A percentile compares a stretch with the other conserved stretches of the same genome.
Evolutionary conservation across 495 filamentous ascomycete genomes (phyloP).

Genomic region (Bryoglossum gracile): DNA sequence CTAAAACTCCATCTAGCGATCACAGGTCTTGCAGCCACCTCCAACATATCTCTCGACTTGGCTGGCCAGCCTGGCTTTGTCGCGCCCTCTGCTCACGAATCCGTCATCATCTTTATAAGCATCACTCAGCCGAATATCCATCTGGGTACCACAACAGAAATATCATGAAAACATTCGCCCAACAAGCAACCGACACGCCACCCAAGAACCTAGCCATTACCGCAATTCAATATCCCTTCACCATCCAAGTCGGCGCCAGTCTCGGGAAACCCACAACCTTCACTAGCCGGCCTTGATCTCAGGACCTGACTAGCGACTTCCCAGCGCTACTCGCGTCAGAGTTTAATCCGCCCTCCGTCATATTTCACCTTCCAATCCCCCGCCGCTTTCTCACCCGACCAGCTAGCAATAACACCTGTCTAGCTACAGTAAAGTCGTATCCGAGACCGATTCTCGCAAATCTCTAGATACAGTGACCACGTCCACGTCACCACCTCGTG

Average conservation of each 20-base stretch:
- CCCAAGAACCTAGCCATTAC: constrained; percentile 26
- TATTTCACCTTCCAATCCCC: too few species aligned
- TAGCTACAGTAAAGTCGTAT: too few species aligned
- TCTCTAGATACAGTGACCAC: too few species aligned
- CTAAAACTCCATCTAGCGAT: constrained; percentile 3
- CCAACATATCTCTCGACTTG: constrained; percentile 44
- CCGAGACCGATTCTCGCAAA: too few species aligned
- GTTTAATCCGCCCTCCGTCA: too few species aligned
- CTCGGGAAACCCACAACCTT: constrained; percentile 47
- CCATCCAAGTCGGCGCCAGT: constrained; percentile 46
- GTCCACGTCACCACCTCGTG: too few species aligned
- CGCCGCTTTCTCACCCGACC: too few species aligned
- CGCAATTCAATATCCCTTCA: constrained; percentile 18
- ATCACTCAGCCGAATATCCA: constrained; percentile 2
- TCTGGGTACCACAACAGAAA: constrained; percentile 8
- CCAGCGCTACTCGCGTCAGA: too few species aligned
- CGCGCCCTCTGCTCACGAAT: constrained; percentile 6
- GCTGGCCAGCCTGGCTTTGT: constrained; percentile 22
- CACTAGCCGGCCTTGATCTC: too few species aligned
- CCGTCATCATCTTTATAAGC: constrained; percentile 1
- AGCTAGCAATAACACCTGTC: too few species aligned
- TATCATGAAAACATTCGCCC: constrained; percentile 11
- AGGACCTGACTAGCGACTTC: too few species aligned
- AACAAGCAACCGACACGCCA: constrained; percentile 2
- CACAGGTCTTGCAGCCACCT: constrained; percentile 27